These are phyloP conservation scores for Talaromyces atroroseus DNA, from an alignment of 2,329 filamentous ascomycete species.

Conservation along the genomic window DNA sequence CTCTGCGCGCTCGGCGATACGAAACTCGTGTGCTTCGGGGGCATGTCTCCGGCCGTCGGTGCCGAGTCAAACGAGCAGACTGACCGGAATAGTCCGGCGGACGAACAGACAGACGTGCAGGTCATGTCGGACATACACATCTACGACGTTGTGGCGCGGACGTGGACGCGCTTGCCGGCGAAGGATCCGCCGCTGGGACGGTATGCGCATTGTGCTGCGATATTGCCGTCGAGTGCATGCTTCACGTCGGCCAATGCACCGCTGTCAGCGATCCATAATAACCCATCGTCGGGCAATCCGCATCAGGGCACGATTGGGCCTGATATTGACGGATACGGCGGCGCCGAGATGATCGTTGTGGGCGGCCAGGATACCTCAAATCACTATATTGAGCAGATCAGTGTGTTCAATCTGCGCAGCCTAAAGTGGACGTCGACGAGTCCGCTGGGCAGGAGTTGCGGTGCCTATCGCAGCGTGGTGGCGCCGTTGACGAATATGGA, in stretches of 20 bases:
- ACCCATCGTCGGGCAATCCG: conserved; percentile 72
- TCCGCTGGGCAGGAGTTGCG: conserved; percentile 82
- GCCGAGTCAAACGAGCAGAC: conserved; percentile 39
- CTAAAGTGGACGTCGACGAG: conserved; percentile 93
- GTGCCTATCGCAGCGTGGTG: conserved; percentile 92
- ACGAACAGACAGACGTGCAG: conserved; percentile 76
- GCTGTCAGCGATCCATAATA: conserved; percentile 81
- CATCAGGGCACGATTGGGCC: conserved; percentile 86
- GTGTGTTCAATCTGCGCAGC: conserved; percentile 92
- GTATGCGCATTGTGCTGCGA: conserved; percentile 93
- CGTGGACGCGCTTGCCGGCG: conserved; percentile 79
- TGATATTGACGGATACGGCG: conserved; percentile 81
- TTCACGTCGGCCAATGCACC: conserved; percentile 83
- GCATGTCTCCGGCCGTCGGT: conserved; percentile 76
- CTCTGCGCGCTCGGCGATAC: conserved; percentile 90
- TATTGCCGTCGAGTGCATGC: conserved; percentile 78
- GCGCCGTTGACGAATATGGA: conserved; percentile 60
- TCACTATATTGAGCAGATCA: conserved; percentile 98
- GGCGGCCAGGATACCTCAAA: conserved; percentile 97
- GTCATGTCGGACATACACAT: conserved; percentile 99
- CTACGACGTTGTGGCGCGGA: conserved; percentile 75
- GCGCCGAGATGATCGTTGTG: conserved; percentile 94
- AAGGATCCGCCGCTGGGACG: conserved; percentile 83
- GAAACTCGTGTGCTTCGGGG: conserved; percentile 95
- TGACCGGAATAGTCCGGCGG: conserved; percentile 39